A percentile compares a stretch with the other conserved stretches of the same genome.
Evolutionary conservation across 1,139 yeast genomes (phyloP).

Genomic region (Waltiozyma sp.): DNA sequence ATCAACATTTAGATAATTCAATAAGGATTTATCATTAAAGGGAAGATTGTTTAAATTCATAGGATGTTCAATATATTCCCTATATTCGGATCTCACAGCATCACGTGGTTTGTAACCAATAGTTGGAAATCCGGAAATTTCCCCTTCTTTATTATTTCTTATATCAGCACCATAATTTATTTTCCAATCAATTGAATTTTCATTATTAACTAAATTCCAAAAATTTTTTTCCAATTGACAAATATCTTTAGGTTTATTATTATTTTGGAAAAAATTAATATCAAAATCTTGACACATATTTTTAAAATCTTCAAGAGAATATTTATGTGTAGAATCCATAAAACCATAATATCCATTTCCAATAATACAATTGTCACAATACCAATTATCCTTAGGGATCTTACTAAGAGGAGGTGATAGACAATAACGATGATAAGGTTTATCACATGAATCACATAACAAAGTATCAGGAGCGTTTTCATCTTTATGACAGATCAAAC

Average conservation of each 20-base stretch:
- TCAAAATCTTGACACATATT: slow-evolving; percentile 45
- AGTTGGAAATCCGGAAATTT: slow-evolving; percentile 57
- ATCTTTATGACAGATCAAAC: slow-evolving; percentile 42
- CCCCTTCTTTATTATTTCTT: slow-evolving; percentile 47
- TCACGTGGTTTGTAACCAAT: slow-evolving; percentile 18
- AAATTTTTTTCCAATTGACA: slow-evolving; percentile 43
- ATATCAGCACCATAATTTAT: slow-evolving; percentile 76
- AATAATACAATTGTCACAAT: slow-evolving; percentile 68
- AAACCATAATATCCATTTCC: slow-evolving; percentile 90
- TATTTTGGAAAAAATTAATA: slow-evolving; percentile 25
- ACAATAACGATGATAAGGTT: slow-evolving; percentile 56
- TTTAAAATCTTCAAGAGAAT: slow-evolving; percentile 50
- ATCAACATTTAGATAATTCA: slow-evolving; percentile 46
- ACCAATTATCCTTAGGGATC: slow-evolving; percentile 59
- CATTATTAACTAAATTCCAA: slow-evolving; percentile 41
- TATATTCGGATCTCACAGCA: slow-evolving; percentile 23
- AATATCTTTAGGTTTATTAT: slow-evolving; percentile 24
- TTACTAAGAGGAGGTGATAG: slow-evolving; percentile 38
- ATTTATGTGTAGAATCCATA: slow-evolving; percentile 56
- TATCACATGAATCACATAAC: slow-evolving; percentile 66
- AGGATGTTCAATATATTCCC: slow-evolving; percentile 41
- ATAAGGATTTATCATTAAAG: slow-evolving; percentile 50
- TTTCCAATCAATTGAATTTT: slow-evolving; percentile 34
- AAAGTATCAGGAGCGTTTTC: slow-evolving; percentile 41
- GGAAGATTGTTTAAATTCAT: slow-evolving; percentile 63